Conservation (phyloP, 495 filamentous ascomycete species). For the Penicillium turbatum region DNA sequence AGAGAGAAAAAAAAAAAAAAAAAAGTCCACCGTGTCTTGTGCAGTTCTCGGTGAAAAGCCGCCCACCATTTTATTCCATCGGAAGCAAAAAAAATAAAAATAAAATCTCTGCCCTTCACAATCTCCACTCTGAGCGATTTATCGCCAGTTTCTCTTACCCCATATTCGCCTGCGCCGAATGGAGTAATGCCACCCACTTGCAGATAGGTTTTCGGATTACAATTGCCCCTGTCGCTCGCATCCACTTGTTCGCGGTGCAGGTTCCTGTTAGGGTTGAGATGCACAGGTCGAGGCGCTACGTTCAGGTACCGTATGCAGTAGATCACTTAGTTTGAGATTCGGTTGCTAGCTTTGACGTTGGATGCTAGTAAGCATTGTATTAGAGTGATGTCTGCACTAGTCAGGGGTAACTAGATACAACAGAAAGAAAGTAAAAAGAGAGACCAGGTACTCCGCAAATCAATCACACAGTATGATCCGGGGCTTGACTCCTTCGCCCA, state of each 20-base stretch:
- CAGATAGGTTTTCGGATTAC: neutral
- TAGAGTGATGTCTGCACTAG: too few species aligned
- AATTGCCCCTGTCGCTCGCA: neutral
- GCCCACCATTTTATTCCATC: too few species aligned
- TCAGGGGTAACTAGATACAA: neutral
- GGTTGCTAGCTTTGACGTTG: neutral
- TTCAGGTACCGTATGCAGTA: slow-evolving; percentile 6
- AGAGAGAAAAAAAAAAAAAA: neutral
- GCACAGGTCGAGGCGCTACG: neutral
- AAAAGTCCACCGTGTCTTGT: neutral
- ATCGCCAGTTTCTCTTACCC: slow-evolving; percentile 13
- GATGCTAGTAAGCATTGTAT: too few species aligned
- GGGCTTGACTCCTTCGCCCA: neutral
- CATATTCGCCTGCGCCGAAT: slow-evolving; percentile 11
- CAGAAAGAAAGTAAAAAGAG: neutral
- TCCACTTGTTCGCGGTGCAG: neutral
- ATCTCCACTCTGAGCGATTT: slow-evolving; percentile 14
- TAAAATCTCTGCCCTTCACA: neutral
- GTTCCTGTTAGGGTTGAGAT: too few species aligned
- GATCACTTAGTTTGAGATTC: slow-evolving; percentile 3
- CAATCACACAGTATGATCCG: neutral
- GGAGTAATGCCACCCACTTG: neutral
- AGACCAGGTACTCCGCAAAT: neutral
- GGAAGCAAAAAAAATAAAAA: neutral
- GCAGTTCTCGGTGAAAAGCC: too few species aligned